phyloP scores from a whole-genome alignment of 2,329 filamentous ascomycete genomes.

The Coleophoma eucalyptorum region DNA sequence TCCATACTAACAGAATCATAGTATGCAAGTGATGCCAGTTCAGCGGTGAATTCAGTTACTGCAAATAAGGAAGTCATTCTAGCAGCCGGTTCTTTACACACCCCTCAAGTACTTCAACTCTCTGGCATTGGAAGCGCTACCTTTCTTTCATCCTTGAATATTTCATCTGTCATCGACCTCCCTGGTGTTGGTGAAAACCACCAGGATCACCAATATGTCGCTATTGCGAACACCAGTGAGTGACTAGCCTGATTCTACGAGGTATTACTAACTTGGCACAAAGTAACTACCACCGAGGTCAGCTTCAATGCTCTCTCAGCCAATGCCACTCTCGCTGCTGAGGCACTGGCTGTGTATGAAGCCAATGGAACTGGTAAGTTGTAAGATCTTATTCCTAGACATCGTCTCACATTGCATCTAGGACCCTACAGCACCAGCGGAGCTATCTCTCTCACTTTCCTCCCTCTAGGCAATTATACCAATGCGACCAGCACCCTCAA shows the following conservation, averaged over 20 bases:
- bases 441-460: not conserved
- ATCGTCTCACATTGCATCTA: not conserved
- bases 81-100: conserved; percentile 25
- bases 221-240: not conserved
- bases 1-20: not conserved
- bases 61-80: conserved; percentile 30
- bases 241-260: no score
- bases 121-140: conserved; percentile 20
- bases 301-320: not conserved
- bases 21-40: not conserved
- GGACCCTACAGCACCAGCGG: not conserved
- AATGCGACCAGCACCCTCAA: not conserved
- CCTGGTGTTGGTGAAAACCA: conserved; percentile 34
- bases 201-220: conserved; percentile 18
- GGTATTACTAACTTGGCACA: no score
- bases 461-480: not conserved
- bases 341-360: not conserved
- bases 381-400: no score
- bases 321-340: not conserved
- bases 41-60: not conserved
- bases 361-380: not conserved
- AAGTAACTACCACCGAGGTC: no score
- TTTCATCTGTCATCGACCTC: conserved; percentile 29
- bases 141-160: conserved; percentile 23
- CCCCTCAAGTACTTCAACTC: conserved; percentile 10